These are phyloP conservation scores for Aureobasidium sp. DNA, from an alignment of 2,329 filamentous ascomycete species.

Conservation along the genomic window DNA sequence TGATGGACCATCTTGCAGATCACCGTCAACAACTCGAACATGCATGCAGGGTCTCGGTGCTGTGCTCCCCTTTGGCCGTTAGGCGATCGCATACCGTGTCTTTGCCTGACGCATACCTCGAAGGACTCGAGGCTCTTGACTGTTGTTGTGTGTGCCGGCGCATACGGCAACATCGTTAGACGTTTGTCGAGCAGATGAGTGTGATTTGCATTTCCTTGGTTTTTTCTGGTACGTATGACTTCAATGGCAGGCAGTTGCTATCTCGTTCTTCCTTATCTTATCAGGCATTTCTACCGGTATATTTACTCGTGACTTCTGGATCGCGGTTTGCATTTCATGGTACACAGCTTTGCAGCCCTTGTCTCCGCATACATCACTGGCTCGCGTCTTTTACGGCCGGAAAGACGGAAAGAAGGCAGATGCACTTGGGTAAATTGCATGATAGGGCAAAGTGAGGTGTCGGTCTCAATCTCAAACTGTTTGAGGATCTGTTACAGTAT, in stretches of 20 bases:
- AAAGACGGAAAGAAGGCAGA: not conserved
- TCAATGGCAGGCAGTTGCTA: not conserved
- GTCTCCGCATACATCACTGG: not conserved
- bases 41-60: not conserved
- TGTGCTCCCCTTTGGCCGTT: not conserved
- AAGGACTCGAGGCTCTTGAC: not conserved
- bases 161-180: not conserved
- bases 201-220: not conserved
- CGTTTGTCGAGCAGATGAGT: not conserved
- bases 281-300: not conserved
- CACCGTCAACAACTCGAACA: not conserved
- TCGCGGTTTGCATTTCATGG: not conserved
- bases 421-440: not conserved
- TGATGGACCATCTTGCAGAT: not conserved
- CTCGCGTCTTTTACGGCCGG: not conserved
- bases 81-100: not conserved
- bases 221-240: constrained; percentile 3
- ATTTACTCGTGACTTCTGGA: not conserved
- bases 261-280: not conserved
- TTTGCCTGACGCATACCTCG: not conserved
- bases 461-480: not conserved
- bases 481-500: not conserved
- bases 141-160: not conserved
- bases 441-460: not conserved
- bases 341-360: not conserved